Base-by-base conservation (phyloP, 2,329 filamentous ascomycete genomes). In the Alternaria consortialis region DNA sequence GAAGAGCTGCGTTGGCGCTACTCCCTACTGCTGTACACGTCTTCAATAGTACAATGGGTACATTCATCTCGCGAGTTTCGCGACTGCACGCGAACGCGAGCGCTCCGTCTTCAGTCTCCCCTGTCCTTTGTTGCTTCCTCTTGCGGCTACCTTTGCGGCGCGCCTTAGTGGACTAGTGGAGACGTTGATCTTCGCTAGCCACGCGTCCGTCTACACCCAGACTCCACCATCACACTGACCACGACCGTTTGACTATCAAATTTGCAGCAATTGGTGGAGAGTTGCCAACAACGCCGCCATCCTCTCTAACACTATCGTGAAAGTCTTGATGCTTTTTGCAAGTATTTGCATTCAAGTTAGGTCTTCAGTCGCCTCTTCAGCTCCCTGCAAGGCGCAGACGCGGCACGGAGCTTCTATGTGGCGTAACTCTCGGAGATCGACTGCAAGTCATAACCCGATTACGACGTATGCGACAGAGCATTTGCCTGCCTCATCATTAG, bases 401-500 rank as follows among this genome's bases (percentile, higher is more conserved):
- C 50, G 40, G 44, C 40, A 46, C 50, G 47, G 46, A 23, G 40
- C 44, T 59, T 54, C 44, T 58, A 51, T 29, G 53, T 63, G 57
- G 61, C 58, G 43, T 37, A 56, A 25, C 37, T 62, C 29, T 50
- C 55, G 53, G 27, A 9, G 52, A 64, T 63, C 58, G 51, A 48
- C 58, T 53, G 51, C 62, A 56, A 56, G 51, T 58, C 62, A 64
- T 48, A 51, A 44, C 57, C 60, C 56, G 47, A 48, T 58, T 46
- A 54, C 52, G 57, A 59, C 52, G 40, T 42, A 43, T 46, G 53
- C 53, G 48, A 61, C 61, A 46, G 40, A 53, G 51, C 34, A 51
- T 58, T 58, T 51, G 34, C 61, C 39, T 56, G 50, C 58, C 61
- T 63, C 61, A 59, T 62, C 50, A 53, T 58, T 53, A n/a, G 32